phyloP scores from a whole-genome alignment of 1,139 yeast species.

The Meyerozyma smithsonii region DNA sequence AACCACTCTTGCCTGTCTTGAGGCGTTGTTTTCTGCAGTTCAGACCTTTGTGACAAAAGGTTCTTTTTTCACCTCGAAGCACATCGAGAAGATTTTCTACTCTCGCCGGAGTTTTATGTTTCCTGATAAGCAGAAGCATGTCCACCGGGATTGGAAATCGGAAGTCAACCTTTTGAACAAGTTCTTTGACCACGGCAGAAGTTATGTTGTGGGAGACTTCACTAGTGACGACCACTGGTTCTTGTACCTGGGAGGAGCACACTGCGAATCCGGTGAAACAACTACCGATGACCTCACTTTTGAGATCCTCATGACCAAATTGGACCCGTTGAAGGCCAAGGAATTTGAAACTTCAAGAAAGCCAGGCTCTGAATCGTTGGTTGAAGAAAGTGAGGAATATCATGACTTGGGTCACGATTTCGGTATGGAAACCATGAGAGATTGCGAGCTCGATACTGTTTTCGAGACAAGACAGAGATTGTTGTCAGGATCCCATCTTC shows the following conservation, averaged over 20 bases:
- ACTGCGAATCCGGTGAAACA: slow-evolving; percentile 14
- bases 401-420: slow-evolving; percentile 75
- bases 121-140: slow-evolving; percentile 76
- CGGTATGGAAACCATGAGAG: slow-evolving; percentile 64
- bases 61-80: slow-evolving; percentile 27
- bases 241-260: slow-evolving; percentile 60
- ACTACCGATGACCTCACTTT: slow-evolving; percentile 61
- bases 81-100: slow-evolving; percentile 71
- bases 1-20: slow-evolving; percentile 77
- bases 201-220: slow-evolving; percentile 76
- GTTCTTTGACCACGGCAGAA: slow-evolving; percentile 57
- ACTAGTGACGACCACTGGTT: slow-evolving; percentile 87
- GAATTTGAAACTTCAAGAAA: slow-evolving; percentile 58
- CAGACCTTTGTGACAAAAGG: slow-evolving; percentile 22
- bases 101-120: slow-evolving; percentile 92
- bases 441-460: slow-evolving; percentile 56
- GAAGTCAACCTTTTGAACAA: slow-evolving; percentile 70
- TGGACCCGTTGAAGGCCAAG: slow-evolving; percentile 54
- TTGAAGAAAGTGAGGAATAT: slow-evolving; percentile 39
- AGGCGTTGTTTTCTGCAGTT: slow-evolving; percentile 55
- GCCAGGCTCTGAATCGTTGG: slow-evolving; percentile 42
- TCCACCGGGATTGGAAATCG: slow-evolving; percentile 81
- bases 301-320: slow-evolving; percentile 88
- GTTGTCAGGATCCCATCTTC: slow-evolving; percentile 24
- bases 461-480: slow-evolving; percentile 31